A percentile compares a stretch with the other conserved stretches of the same genome.
These are phyloP conservation scores for Cytospora piceicola DNA, from an alignment of 2,329 filamentous ascomycete species.

Conservation along the genomic window DNA sequence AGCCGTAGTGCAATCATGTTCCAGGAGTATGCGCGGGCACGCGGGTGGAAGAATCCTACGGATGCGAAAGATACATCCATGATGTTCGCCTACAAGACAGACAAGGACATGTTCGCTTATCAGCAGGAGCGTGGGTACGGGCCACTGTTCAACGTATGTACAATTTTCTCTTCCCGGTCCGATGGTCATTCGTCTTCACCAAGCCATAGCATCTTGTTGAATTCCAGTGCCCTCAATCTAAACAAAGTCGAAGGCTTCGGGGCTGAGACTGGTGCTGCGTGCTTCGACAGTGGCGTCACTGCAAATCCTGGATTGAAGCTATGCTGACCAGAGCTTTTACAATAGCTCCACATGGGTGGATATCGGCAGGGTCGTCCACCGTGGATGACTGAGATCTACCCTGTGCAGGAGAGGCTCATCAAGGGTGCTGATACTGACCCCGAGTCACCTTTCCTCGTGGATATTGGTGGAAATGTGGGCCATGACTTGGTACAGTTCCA, in stretches of 20 bases:
- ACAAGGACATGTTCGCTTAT: slow-evolving; percentile 10
- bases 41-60: slow-evolving; percentile 1
- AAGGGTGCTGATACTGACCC: slow-evolving; percentile 34
- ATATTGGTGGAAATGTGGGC: slow-evolving; percentile 43
- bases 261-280: too few species aligned
- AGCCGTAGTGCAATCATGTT: slow-evolving; percentile 17
- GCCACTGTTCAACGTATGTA: neutral
- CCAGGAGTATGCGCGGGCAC: slow-evolving; percentile 2
- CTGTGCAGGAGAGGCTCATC: slow-evolving; percentile 40
- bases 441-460: slow-evolving; percentile 39
- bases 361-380: slow-evolving; percentile 41
- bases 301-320: too few species aligned
- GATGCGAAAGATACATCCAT: neutral
- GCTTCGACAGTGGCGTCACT: too few species aligned
- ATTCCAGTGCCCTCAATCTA: too few species aligned
- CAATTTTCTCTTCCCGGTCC: too few species aligned
- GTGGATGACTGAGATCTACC: slow-evolving; percentile 43
- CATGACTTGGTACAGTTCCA: slow-evolving; percentile 43
- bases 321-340: too few species aligned
- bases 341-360: slow-evolving; percentile 34
- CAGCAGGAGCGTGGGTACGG: slow-evolving; percentile 8
- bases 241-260: too few species aligned
- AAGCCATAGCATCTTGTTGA: too few species aligned
- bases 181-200: too few species aligned
- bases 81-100: slow-evolving; percentile 8